Percentiles rank a stretch among this genome's conserved stretches.
Evolutionary conservation across 768 basidiomycete genomes (phyloP).

Genomic region (Lepiota brunneoincarnata): DNA sequence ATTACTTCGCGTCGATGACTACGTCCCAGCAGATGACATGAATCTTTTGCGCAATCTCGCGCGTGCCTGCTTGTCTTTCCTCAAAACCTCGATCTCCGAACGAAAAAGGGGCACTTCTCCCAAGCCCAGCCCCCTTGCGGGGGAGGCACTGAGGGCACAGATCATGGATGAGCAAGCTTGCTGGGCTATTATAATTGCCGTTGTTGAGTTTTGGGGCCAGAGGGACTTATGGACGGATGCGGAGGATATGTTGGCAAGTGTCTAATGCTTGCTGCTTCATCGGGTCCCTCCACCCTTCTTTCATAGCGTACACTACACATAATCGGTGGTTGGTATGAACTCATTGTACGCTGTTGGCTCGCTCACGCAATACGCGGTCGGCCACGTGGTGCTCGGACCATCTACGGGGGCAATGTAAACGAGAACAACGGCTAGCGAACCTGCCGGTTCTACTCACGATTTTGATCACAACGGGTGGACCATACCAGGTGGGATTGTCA

Average conservation of each 20-base stretch:
- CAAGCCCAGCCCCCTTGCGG: constrained; percentile 9
- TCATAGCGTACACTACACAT: neutral
- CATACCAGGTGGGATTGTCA: constrained; percentile 22
- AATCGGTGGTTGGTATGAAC: neutral
- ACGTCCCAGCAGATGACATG: constrained; percentile 73
- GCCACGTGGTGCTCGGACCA: constrained; percentile 18
- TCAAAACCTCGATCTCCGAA: constrained; percentile 28
- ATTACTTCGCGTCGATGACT: constrained; percentile 65
- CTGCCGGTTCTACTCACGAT: constrained; percentile 16
- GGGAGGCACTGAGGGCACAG: constrained; percentile 11
- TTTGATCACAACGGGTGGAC: constrained; percentile 19
- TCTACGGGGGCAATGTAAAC: constrained; percentile 12
- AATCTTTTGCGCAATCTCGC: constrained; percentile 73
- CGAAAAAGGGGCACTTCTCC: constrained; percentile 21
- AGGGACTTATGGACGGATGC: constrained; percentile 80
- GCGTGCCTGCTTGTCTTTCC: constrained; percentile 59
- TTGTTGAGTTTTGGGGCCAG: constrained; percentile 75
- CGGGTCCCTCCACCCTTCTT: neutral
- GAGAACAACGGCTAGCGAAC: neutral
- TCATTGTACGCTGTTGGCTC: neutral
- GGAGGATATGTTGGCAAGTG: constrained; percentile 40
- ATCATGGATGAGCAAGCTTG: constrained; percentile 47
- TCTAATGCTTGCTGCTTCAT: neutral
- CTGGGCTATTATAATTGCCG: constrained; percentile 70
- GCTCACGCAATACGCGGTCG: too few relatives aligned